Evolutionary conservation across 805 yeast species (phyloP), one percentile per base, ranked within the genome.

Genomic region (Danielozyma ontarioensis): DNA sequence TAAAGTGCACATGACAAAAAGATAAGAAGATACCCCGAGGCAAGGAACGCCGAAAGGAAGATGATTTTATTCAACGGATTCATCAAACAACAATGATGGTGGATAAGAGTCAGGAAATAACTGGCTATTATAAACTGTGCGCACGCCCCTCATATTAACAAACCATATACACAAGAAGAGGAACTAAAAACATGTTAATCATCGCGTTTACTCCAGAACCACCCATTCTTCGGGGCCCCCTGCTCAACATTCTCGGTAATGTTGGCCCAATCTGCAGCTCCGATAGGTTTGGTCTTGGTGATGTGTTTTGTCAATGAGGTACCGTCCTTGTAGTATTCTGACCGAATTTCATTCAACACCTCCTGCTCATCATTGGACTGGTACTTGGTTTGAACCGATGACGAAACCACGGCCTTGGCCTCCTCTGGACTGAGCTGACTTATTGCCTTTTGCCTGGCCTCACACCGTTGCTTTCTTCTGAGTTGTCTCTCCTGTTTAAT

Each of bases 1-100:
- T 55, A 67, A 33, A 67, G 55, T 23, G 73, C 73, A 46, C 73
- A 67, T 33, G 70, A 64, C 37, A 67, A 56, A 26, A 67, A 46
- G 27, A 67, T 67, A 26, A 67, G 49, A 18, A 67, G 51, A 43
- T 67, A 67, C 21, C 73, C 73, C 13, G 68, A 55, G 6, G 73
- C 73, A 24, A 67, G 50, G 33, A 67, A 61, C 28, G 71, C 72
- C 34, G 69, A 62, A 32, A 67, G 57, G 48, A 67, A 66, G 42
- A 67, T 66, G 44, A 67, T 67, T 40, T 67, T 65, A 45, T 67
- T 67, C 45, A 67, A 59, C 31, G 72, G 71, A 48, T 66, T 64
- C 71, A 65, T 66, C 16, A 22, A 22, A 11, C 25, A 22, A n/a
- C 25, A n/a, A n/a, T n/a, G n/a, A n/a, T n/a, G n/a, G n/a, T n/a